Percentiles rank a stretch among this genome's conserved stretches.
Conservation (phyloP, 2,329 filamentous ascomycete species). For the Metarhizium brunneum region DNA sequence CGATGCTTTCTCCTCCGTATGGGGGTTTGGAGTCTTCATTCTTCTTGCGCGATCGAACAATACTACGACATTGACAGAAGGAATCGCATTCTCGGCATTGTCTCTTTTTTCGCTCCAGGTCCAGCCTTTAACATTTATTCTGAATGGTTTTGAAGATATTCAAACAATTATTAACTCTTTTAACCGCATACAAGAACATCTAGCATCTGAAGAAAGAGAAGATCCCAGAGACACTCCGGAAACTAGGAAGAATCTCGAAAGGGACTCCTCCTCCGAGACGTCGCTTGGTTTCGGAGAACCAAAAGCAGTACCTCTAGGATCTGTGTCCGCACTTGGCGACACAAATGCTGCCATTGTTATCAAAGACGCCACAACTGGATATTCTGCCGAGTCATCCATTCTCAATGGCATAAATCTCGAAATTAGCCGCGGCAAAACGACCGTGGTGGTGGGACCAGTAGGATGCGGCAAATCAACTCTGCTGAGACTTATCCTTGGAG, state of each 20-base stretch:
- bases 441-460: constrained; percentile 13
- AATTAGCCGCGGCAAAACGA: constrained; percentile 5
- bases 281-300: too few species aligned
- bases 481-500: constrained; percentile 11
- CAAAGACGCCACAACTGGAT: constrained; percentile 3
- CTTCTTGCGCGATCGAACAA: constrained; percentile 6
- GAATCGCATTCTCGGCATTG: constrained; percentile 10
- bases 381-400: constrained; percentile 3
- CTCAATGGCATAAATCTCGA: constrained; percentile 6
- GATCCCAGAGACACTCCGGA: neutral
- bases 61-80: constrained; percentile 7
- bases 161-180: constrained; percentile 13
- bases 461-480: constrained; percentile 14
- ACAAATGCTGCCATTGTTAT: neutral
- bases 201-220: constrained; percentile 8
- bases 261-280: neutral
- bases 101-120: constrained; percentile 10
- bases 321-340: neutral
- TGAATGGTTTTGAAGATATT: constrained; percentile 10
- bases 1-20: constrained; percentile 11
- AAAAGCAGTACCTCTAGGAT: neutral
- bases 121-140: constrained; percentile 8
- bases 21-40: constrained; percentile 9
- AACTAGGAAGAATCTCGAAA: too few species aligned
- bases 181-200: constrained; percentile 11